Evolutionary conservation across 2,329 filamentous ascomycete species (phyloP).

Genomic region (Mycosphaerelloides madeirae): DNA sequence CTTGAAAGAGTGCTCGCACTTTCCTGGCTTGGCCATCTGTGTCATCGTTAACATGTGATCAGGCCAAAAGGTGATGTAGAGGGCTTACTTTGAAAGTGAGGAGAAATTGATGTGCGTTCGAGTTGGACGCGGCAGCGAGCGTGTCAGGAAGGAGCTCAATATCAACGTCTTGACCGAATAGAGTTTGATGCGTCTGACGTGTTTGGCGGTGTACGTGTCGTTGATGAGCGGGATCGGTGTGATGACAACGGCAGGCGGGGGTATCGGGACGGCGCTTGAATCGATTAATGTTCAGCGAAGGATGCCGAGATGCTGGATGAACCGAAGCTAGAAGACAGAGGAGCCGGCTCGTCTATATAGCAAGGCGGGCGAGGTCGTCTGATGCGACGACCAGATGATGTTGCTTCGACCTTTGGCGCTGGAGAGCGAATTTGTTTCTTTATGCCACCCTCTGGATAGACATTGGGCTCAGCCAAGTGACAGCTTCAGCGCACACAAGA

Average conservation of each 20-base stretch:
- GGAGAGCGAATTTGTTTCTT: constrained; percentile 19
- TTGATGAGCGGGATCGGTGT: constrained; percentile 1
- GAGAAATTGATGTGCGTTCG: background rate
- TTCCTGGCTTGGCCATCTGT: constrained; percentile 45
- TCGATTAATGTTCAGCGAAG: constrained; percentile 3
- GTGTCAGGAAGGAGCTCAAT: background rate
- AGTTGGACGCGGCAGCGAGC: background rate
- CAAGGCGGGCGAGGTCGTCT: constrained; percentile 5
- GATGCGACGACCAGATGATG: constrained; percentile 18
- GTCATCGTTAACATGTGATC: constrained; percentile 5
- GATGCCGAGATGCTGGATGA: constrained; percentile 15
- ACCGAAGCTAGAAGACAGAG: background rate
- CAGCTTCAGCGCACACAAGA: constrained; percentile 30
- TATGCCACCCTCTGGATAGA: constrained; percentile 23
- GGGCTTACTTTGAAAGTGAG: constrained; percentile 2
- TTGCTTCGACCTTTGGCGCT: constrained; percentile 18
- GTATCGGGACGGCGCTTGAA: background rate
- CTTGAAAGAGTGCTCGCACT: constrained; percentile 47
- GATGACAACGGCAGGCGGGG: background rate
- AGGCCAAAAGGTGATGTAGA: background rate
- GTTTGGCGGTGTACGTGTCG: background rate
- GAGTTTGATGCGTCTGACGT: background rate
- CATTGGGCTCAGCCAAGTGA: constrained; percentile 28
- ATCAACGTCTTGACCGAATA: background rate
- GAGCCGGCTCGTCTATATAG: constrained; percentile 23